Conservation (phyloP, 2,329 filamentous ascomycete genomes). For the Aspergillus tamarii region DNA sequence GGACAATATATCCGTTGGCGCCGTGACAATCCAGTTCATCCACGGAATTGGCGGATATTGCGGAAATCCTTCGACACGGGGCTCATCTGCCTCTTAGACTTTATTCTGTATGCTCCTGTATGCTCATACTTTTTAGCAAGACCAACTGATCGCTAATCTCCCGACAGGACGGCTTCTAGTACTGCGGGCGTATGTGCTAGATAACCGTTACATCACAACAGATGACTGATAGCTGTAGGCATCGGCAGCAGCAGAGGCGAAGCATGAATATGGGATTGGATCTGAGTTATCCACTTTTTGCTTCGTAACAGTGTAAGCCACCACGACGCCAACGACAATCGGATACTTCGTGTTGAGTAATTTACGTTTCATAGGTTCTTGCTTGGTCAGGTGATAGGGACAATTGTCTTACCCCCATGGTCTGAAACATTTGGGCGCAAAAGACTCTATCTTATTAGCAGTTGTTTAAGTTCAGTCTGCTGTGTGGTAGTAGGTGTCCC, state of each 20-base stretch:
- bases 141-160: not conserved
- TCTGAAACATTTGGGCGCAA: slow-evolving; percentile 39
- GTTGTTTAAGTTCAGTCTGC: slow-evolving; percentile 25
- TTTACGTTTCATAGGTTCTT: slow-evolving; percentile 23
- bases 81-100: not conserved
- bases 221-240: not conserved
- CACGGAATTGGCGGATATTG: not conserved
- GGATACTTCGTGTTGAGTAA: not conserved
- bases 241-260: not conserved
- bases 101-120: not conserved
- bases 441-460: slow-evolving; percentile 32
- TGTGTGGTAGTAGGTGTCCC: slow-evolving; percentile 38
- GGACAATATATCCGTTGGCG: not conserved
- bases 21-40: not conserved
- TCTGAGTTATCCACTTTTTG: slow-evolving; percentile 21
- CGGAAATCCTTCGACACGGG: not conserved
- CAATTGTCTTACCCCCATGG: slow-evolving; percentile 34
- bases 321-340: not conserved
- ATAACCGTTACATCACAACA: accelerated
- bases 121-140: not conserved
- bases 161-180: not conserved
- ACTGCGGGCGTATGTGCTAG: not conserved
- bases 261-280: slow-evolving; percentile 5
- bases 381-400: slow-evolving; percentile 32
- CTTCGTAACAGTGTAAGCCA: slow-evolving; percentile 24